Evolutionary conservation across 495 filamentous ascomycete species (phyloP), one percentile per base, ranked within the genome.

Genomic region (Articulospora tetracladia): DNA sequence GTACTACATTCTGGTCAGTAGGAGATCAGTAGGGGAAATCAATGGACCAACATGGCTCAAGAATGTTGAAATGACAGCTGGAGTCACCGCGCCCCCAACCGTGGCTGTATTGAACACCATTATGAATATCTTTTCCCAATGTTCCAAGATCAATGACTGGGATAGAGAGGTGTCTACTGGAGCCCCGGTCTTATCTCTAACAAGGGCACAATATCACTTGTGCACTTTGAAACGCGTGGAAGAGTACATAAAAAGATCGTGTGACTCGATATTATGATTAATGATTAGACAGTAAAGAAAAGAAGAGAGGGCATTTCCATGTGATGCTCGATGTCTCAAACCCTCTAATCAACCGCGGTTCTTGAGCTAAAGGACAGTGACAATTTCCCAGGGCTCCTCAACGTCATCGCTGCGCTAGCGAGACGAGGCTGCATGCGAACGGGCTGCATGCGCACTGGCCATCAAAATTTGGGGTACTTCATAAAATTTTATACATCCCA

Each of bases 41-140:
- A 48, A 57, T 57, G 4, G 30, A 75, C 79, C 65, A 77, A 91
- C 89, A 79, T 96, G 91, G 64, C 82, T 85, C 66, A 95, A 71
- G 55, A 89, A 84, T 7, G 91, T 93, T 48, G 87, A 84, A 30
- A 95, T 74, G 30, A 93, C 87, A 1, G 87, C 86, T 15, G 91
- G 91, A 60, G 90, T 88, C 39, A 96, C 82, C 27, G 88, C 90
- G 59, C 87, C 77, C 28, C 80, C 78, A 39, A 94, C 81, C 2
- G 87, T 81, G 30, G 90, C 76, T 6, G 89, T 93, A 70, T 90
- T 91, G 71, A 94, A 68, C 17, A 61, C 62, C 62, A 69, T 70
- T 20, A 55, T 69, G 47, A 15, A 3, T 55, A 22, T 55, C 30
- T 53, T 25, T 26, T 22, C n/a, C 22, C 7, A 26, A 51, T 6